Evolutionary conservation across 495 filamentous ascomycete genomes (phyloP).

Genomic region (Tuber calosporum): DNA sequence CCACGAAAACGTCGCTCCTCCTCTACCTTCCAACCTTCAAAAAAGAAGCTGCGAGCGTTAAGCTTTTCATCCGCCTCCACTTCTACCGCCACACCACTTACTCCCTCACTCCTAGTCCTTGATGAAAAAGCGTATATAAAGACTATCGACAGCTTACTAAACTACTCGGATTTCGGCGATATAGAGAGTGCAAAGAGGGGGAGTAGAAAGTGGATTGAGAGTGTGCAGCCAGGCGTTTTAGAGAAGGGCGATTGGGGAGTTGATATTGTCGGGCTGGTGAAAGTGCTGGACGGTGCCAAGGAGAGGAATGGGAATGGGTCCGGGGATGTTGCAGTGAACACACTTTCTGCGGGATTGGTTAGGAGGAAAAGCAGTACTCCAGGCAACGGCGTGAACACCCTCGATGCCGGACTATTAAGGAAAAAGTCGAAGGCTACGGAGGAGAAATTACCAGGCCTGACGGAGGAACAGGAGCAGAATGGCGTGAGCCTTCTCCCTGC

Average conservation of each 20-base stretch:
- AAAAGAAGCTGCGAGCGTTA: conserved; percentile 41
- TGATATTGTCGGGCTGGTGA: conserved; percentile 49
- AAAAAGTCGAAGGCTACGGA: conserved; percentile 42
- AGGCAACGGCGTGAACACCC: conserved; percentile 23
- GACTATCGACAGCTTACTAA: conserved; percentile 68
- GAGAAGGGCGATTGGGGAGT: conserved; percentile 49
- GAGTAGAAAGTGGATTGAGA: conserved; percentile 65
- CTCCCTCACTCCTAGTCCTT: conserved; percentile 55
- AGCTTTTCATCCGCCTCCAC: conserved; percentile 27
- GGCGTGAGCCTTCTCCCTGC: conserved; percentile 44
- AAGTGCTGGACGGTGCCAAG: background rate
- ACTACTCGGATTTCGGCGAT: conserved; percentile 72
- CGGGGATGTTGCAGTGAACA: conserved; percentile 27
- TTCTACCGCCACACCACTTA: conserved; percentile 24
- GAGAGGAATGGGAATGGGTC: background rate
- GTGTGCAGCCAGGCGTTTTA: conserved; percentile 43
- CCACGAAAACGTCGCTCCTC: conserved; percentile 36
- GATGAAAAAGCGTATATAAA: conserved; percentile 66
- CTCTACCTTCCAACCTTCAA: conserved; percentile 29
- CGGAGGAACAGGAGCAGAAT: conserved; percentile 26
- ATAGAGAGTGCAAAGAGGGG: conserved; percentile 59
- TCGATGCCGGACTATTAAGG: conserved; percentile 29
- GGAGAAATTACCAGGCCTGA: conserved; percentile 27
- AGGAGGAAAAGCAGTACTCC: conserved; percentile 51
- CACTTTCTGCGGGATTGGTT: conserved; percentile 46